Evolutionary conservation across 2,329 filamentous ascomycete species (phyloP).

Genomic region (Colletotrichum tamarilloi): DNA sequence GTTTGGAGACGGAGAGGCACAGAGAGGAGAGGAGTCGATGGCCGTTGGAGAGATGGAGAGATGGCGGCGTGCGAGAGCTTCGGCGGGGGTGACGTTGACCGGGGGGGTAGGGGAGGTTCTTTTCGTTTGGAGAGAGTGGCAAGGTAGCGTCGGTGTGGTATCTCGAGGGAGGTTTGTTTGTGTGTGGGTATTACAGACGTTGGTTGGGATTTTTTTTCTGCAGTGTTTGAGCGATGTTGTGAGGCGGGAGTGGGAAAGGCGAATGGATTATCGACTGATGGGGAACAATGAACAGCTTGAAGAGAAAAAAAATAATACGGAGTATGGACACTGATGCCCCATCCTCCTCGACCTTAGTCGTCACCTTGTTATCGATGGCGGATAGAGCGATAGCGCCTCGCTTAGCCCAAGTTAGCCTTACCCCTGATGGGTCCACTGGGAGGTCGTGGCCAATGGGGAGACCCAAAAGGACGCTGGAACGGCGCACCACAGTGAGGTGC

Average conservation of each 20-base stretch:
- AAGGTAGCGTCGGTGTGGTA: constrained; percentile 16
- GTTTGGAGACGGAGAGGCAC: not conserved
- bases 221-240: constrained; percentile 16
- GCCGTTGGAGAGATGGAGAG: constrained; percentile 10
- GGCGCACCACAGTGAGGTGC: constrained; percentile 33
- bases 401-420: constrained; percentile 32
- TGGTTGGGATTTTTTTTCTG: constrained; percentile 2
- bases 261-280: constrained; percentile 35
- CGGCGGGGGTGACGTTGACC: not conserved
- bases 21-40: not conserved
- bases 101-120: not conserved
- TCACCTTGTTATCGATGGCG: constrained; percentile 35
- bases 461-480: constrained; percentile 13
- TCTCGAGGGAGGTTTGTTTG: constrained; percentile 5
- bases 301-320: constrained; percentile 35
- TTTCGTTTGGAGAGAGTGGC: not conserved
- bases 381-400: constrained; percentile 37
- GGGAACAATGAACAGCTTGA: constrained; percentile 36
- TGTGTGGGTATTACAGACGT: constrained; percentile 26
- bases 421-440: constrained; percentile 17
- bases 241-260: constrained; percentile 24
- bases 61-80: constrained; percentile 14
- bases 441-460: not conserved
- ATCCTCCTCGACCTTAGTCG: constrained; percentile 35
- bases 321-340: constrained; percentile 31